These are phyloP conservation scores for Phytophthora idaei DNA, from an alignment of 352 stramenopile genomes.

Conservation along the genomic window DNA sequence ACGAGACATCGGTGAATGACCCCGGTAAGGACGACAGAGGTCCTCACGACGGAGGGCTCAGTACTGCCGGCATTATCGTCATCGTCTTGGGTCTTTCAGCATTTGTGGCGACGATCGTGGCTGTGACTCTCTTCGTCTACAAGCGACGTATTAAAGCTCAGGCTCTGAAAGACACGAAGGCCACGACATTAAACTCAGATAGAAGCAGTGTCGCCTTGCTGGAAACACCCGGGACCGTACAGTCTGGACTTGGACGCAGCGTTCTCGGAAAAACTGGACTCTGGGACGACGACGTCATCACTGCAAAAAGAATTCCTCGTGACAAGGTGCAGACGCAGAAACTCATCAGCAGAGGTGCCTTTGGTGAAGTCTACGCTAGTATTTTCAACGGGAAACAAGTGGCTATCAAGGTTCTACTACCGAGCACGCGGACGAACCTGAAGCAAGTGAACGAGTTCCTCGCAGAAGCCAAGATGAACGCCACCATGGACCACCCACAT, in stretches of 20 bases:
- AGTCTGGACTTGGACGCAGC: constrained; percentile 1
- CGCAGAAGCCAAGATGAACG: constrained; percentile 55
- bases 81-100: constrained; percentile 4
- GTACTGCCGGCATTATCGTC: constrained; percentile 8
- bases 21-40: neutral
- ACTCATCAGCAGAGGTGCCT: constrained; percentile 46
- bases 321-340: constrained; percentile 41
- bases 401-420: constrained; percentile 50
- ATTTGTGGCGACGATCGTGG: constrained; percentile 25
- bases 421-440: constrained; percentile 15
- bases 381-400: constrained; percentile 47
- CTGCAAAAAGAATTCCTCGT: constrained; percentile 38
- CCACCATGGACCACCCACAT: constrained; percentile 48
- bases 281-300: constrained; percentile 42
- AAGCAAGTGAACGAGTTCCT: constrained; percentile 52
- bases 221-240: constrained; percentile 15
- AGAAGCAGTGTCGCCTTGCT: constrained; percentile 24
- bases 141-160: constrained; percentile 21
- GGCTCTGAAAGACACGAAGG: constrained; percentile 18
- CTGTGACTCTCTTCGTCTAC: constrained; percentile 25
- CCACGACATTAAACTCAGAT: constrained; percentile 18
- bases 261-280: constrained; percentile 26
- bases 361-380: constrained; percentile 45
- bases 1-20: neutral
- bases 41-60: neutral